Evolutionary conservation across 2,329 filamentous ascomycete species (phyloP), one percentile per base, ranked within the genome.

Genomic region (Curvularia sp.): DNA sequence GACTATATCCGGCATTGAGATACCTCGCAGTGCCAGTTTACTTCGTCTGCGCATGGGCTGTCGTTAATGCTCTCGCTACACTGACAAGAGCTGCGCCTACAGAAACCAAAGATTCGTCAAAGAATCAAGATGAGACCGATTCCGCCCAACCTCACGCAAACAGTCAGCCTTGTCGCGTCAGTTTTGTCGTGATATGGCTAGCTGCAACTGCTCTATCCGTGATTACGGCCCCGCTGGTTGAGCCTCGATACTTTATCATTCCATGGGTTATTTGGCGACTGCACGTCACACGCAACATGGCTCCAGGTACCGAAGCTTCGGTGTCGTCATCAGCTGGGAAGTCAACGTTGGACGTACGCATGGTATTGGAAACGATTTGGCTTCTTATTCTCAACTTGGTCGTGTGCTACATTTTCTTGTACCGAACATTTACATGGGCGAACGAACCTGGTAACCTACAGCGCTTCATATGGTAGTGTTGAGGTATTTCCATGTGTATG

Each of bases 211-310:
- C 89, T 0, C 82, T 97, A 3, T 94, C 91, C 0, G 85, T 99
- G 12, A 80, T 97, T 54, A 95, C 92, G 0, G 93, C 95, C 0
- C 93, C 95, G 0, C 84, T 99, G 0, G 94, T 99, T 9, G 95
- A 99, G 76, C 95, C 95, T 13, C 86, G 95, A 13, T 99, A 99
- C 77, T 97, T 97, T 76, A 96, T 99, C 73, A 83, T 97, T 12
- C 93, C 94, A 0, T 99, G 93, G 92, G 85, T 97, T 8, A 88
- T 97, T 69, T 98, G 93, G 92, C 85, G 95, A 0, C 79, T 98
- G 7, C 85, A 96, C 69, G 79, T 96, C 0, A 92, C 92, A 0
- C 64, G 70, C 47, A 47, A 61, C 15, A 47, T 76, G 82, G 51
- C 49, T 35, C 65, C 69, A 49, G 49, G 57, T 46, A 61, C 62